Base-by-base conservation (phyloP, 495 filamentous ascomycete genomes). In the Sordaria brevicollis region DNA sequence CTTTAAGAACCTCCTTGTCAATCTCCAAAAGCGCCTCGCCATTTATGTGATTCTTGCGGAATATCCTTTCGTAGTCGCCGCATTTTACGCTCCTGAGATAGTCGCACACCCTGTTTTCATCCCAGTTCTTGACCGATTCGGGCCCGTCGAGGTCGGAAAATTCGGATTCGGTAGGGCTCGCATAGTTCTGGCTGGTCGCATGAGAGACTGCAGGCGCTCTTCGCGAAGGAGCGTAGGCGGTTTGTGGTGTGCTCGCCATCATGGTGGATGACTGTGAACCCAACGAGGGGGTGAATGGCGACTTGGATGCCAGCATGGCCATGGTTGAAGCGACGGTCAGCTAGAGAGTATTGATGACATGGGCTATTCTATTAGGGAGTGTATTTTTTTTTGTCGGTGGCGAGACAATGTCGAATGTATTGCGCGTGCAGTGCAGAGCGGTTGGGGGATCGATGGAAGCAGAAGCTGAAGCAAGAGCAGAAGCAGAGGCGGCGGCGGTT, bases 1-100 rank as follows among this genome's bases (percentile, higher is more conserved):
- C 95, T 80, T 98, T 96, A 69, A 99, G 86, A 65, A 95, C 92
- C 67, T 91, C 89, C 82, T 97, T 96, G 78, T 99, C 95, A 80
- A 97, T 94, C 80, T 99, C 95, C 69, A 99, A 86, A 49, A 99
- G 83, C 75, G 96, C 97, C 79, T 96, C 93, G 68, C 95, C 95
- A 76, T 93, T 98, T 82, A 99, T 96, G 76, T 97, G 91, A 76
- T 99, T 97, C 70, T 88, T 88, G 83, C 90, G 89, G 75, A 99
- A 99, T 35, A 97, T 79, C 71, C 90, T 87, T 76, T 96, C 93
- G 81, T 99, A 98, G 76, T 99, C 92, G 67, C 88, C 87, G 77
- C 93, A 97, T 73, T 94, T 93, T 74, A 98, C 92, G 73, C 88
- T 93, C 73, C 89, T 83, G 65, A 99, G 85, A 89, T 96, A 99